Evolutionary conservation across 1,139 yeast species (phyloP).

Genomic region (Hanseniaspora uvarum): DNA sequence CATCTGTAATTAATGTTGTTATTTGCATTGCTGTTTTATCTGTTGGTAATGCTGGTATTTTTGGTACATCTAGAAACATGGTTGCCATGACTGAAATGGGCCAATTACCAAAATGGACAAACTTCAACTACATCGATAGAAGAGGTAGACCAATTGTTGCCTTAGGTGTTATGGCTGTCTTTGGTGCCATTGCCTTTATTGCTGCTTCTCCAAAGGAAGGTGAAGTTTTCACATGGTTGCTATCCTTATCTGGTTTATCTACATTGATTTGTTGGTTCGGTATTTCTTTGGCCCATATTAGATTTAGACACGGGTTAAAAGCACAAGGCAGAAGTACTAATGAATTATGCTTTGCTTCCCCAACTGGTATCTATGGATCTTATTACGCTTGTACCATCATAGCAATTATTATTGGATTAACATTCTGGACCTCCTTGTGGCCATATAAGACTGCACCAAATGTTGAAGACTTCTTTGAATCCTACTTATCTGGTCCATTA

Average conservation of each 20-base stretch:
- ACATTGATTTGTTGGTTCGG: conserved; percentile 60
- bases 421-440: conserved; percentile 67
- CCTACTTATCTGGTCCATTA: conserved; percentile 56
- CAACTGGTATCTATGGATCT: conserved; percentile 50
- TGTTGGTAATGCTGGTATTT: conserved; percentile 60
- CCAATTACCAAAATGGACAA: conserved; percentile 42
- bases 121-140: conserved; percentile 45
- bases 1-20: conserved; percentile 42
- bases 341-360: conserved; percentile 46
- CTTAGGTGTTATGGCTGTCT: conserved; percentile 38
- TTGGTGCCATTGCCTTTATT: conserved; percentile 51
- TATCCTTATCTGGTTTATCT: conserved; percentile 58
- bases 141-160: conserved; percentile 58
- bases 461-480: conserved; percentile 48
- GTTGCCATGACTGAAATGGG: conserved; percentile 56
- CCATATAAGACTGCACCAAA: conserved; percentile 39
- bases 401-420: conserved; percentile 44
- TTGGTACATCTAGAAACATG: conserved; percentile 54
- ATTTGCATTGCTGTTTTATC: conserved; percentile 54
- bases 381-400: conserved; percentile 40
- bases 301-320: conserved; percentile 54
- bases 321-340: conserved; percentile 47
- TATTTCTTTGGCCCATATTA: conserved; percentile 49
- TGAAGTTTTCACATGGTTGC: conserved; percentile 54
- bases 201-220: conserved; percentile 49